Conservation (phyloP, 306 rosid genomes). For the Fragaria ananassa region DNA sequence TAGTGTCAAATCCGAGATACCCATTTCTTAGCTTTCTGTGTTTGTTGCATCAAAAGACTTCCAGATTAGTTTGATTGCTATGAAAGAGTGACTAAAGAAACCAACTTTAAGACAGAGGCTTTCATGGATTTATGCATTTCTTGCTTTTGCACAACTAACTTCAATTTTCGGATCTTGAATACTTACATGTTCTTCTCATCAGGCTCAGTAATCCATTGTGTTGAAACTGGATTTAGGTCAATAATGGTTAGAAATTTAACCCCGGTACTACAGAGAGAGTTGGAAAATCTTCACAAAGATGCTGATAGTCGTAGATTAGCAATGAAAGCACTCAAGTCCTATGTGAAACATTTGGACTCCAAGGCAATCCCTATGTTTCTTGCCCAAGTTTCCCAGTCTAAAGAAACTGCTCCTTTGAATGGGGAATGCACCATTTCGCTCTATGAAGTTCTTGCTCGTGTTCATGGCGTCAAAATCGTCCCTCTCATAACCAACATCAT, state of each 20-base stretch:
- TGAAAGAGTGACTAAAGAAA: neutral
- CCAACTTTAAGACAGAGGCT: neutral
- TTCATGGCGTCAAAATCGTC: slow-evolving; percentile 76
- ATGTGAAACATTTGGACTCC: slow-evolving; percentile 74
- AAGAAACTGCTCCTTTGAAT: slow-evolving; percentile 61
- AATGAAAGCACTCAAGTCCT: slow-evolving; percentile 68
- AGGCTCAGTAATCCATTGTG: neutral
- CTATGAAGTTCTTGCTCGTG: slow-evolving; percentile 85
- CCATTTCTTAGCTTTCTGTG: neutral
- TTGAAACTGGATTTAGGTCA: slow-evolving; percentile 29
- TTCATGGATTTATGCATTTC: neutral
- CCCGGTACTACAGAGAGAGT: slow-evolving; percentile 52
- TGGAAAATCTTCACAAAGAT: slow-evolving; percentile 75
- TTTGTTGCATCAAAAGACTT: neutral
- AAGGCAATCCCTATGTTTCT: slow-evolving; percentile 76
- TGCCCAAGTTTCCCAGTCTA: slow-evolving; percentile 91
- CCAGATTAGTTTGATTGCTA: neutral
- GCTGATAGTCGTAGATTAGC: slow-evolving; percentile 75
- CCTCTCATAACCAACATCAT: slow-evolving; percentile 69
- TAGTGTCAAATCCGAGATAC: neutral
- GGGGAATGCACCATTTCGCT: slow-evolving; percentile 78
- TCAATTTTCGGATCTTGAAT: neutral
- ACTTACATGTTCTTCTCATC: neutral
- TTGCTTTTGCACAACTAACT: neutral
- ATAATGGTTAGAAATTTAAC: slow-evolving; percentile 56